Percentiles rank a stretch among this genome's conserved stretches.
Evolutionary conservation across 2,329 filamentous ascomycete genomes (phyloP).

Genomic region (Metarhizium robertsii): DNA sequence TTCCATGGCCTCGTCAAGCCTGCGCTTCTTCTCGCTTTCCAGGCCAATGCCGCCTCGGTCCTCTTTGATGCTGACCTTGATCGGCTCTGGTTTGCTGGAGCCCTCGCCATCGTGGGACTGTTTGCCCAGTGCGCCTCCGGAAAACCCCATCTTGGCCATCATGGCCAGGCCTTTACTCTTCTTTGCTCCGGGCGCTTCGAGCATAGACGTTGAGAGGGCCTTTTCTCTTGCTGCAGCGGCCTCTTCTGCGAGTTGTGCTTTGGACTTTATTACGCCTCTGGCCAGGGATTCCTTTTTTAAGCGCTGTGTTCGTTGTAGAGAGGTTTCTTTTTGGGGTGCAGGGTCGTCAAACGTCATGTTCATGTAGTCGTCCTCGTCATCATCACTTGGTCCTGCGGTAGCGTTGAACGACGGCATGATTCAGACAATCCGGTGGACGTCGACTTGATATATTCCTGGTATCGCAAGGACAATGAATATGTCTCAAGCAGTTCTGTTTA

Average conservation of each 20-base stretch:
- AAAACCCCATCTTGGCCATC: slow-evolving; percentile 96
- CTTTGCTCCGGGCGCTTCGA: slow-evolving; percentile 45
- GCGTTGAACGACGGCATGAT: slow-evolving; percentile 2
- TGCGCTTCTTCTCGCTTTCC: slow-evolving; percentile 75
- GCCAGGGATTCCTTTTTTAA: slow-evolving; percentile 56
- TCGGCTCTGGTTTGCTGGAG: slow-evolving; percentile 50
- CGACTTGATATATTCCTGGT: background rate
- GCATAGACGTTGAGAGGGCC: slow-evolving; percentile 64
- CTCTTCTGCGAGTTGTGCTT: slow-evolving; percentile 70
- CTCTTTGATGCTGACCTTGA: slow-evolving; percentile 68
- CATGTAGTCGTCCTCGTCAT: slow-evolving; percentile 94
- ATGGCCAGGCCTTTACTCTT: slow-evolving; percentile 85
- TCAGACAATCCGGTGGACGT: slow-evolving; percentile 5
- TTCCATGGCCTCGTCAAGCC: slow-evolving; percentile 53
- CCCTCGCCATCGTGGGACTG: slow-evolving; percentile 36
- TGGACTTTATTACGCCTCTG: slow-evolving; percentile 63
- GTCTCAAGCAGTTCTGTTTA: no score
- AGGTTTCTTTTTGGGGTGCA: slow-evolving; percentile 43
- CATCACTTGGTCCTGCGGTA: slow-evolving; percentile 26
- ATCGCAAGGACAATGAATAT: no score
- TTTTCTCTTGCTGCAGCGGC: slow-evolving; percentile 64
- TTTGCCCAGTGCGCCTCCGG: slow-evolving; percentile 62
- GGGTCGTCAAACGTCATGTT: slow-evolving; percentile 78
- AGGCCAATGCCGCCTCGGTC: slow-evolving; percentile 76
- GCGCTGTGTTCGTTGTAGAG: slow-evolving; percentile 43